These are phyloP conservation scores for Pseudogymnoascus sp. DNA, from an alignment of 2,329 filamentous ascomycete species.

Conservation along the genomic window DNA sequence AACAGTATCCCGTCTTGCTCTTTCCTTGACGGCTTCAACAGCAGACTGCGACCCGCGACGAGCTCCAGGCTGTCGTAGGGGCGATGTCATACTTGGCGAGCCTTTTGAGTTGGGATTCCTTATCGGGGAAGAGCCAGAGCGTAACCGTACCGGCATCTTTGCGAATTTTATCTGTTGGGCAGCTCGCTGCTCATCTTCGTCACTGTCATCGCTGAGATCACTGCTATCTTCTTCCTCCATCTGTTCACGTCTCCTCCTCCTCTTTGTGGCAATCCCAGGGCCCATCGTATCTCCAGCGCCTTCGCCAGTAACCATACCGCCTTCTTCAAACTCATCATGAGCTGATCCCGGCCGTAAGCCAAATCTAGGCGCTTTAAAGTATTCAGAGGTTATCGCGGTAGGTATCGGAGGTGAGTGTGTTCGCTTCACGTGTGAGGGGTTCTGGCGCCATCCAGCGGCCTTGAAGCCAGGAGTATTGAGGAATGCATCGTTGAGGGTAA, in stretches of 20 bases:
- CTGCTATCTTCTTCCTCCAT: conserved; percentile 74
- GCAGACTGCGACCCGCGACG: conserved; percentile 64
- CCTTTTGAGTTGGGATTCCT: conserved; percentile 57
- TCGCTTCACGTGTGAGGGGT: conserved; percentile 67
- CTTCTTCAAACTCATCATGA: conserved; percentile 63
- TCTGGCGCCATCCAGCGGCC: conserved; percentile 70
- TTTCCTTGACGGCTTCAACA: conserved; percentile 60
- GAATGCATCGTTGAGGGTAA: conserved; percentile 71
- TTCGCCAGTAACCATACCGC: conserved; percentile 58
- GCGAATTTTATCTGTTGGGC: conserved; percentile 90
- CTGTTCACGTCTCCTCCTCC: conserved; percentile 59
- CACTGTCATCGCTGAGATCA: conserved; percentile 75
- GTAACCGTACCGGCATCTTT: conserved; percentile 83
- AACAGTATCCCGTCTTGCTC: conserved; percentile 64
- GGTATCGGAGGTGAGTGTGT: conserved; percentile 82
- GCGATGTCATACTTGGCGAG: conserved; percentile 65
- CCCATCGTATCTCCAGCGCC: conserved; percentile 59
- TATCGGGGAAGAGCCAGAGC: conserved; percentile 82
- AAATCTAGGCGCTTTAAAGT: conserved; percentile 65
- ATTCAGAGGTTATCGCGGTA: conserved; percentile 72
- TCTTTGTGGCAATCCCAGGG: conserved; percentile 57
- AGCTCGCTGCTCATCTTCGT: conserved; percentile 63
- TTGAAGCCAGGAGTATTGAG: conserved; percentile 76
- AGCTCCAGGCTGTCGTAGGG: conserved; percentile 38
- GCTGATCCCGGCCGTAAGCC: conserved; percentile 48